Evolutionary conservation across 1,284 basidiomycete genomes (phyloP), one percentile per base, ranked within the genome.

Genomic region (Thelephora terrestris): DNA sequence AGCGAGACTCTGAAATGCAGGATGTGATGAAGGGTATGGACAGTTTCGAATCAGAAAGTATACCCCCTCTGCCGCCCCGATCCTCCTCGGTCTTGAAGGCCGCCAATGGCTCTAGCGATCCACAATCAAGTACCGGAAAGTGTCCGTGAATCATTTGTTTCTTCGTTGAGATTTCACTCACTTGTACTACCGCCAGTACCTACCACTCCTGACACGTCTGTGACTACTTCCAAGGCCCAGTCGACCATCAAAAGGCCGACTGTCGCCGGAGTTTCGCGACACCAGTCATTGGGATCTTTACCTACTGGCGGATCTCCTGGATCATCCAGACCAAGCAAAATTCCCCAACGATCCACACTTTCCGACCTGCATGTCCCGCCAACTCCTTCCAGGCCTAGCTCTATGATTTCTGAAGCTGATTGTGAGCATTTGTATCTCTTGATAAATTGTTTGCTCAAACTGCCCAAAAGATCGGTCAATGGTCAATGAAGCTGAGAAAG

Each of bases 1-100:
- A 83, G 17, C 72, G 77, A 47, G 79, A 86, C 56, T 82, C 81
- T 2, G 80, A 81, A 56, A 86, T 87, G 84, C 79, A 78, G 48
- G 70, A 75, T 44, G 77, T 70, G n/a, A 74, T 87, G 59, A 69
- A 75, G 35, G 75, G 68, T 14, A 58, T 75, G 47, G 74, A 79
- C 45, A 79, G 71, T 54, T 75, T 66, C 53, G 74, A 73, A 27
- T 32, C 29, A 3, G 12, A 7, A 14, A 12, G 29, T 10, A 32
- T 32, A 10, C 29, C 29, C 29, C 29, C 29, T 32, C 29, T 12
- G 3, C 12, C 29, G 3, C 29, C 29, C 7, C 29, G 29, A 32
- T 32, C 29, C 5, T 32, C 29, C 14, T 32, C 29, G 3, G 12
- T 10, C 9, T 14, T 14, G 12, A 32, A 10, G 29, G 12, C 29